Conservation (phyloP, 2,329 filamentous ascomycete genomes). For the Fusarium sp. region DNA sequence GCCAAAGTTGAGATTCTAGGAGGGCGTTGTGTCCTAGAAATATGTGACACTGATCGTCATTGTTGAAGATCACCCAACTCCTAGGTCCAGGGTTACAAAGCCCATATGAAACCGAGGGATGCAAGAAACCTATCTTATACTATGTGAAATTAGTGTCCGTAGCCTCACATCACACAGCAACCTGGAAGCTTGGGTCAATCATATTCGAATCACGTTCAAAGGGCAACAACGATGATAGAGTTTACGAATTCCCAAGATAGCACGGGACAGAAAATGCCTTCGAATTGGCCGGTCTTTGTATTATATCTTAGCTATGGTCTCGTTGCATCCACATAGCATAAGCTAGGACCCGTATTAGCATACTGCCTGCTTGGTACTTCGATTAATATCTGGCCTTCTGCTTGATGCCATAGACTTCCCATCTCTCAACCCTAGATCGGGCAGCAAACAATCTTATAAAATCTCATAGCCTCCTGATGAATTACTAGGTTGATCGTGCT, state of each 20-base stretch:
- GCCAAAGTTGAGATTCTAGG: constrained; percentile 86
- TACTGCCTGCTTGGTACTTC: not conserved
- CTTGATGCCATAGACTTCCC: not conserved
- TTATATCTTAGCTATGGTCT: not conserved
- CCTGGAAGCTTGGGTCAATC: not conserved
- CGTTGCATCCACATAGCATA: not conserved
- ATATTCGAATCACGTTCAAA: not conserved
- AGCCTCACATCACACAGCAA: not conserved
- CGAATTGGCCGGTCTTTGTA: not conserved
- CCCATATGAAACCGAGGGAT: not conserved
- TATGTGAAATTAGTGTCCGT: not conserved
- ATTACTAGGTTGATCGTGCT: not conserved
- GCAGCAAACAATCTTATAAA: not conserved
- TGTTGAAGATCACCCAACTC: not conserved
- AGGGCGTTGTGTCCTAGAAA: not conserved
- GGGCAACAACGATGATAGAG: not conserved
- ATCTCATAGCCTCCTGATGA: not conserved
- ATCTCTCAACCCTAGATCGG: not conserved
- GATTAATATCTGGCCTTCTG: not conserved
- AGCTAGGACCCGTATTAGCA: not conserved
- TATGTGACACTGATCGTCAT: not conserved
- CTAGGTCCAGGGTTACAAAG: not conserved
- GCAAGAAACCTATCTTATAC: not conserved
- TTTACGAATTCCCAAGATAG: not conserved
- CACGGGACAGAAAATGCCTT: too few species aligned